Base-by-base conservation (phyloP, 2,329 filamentous ascomycete species). In the Talaromyces albobiverticillius region DNA sequence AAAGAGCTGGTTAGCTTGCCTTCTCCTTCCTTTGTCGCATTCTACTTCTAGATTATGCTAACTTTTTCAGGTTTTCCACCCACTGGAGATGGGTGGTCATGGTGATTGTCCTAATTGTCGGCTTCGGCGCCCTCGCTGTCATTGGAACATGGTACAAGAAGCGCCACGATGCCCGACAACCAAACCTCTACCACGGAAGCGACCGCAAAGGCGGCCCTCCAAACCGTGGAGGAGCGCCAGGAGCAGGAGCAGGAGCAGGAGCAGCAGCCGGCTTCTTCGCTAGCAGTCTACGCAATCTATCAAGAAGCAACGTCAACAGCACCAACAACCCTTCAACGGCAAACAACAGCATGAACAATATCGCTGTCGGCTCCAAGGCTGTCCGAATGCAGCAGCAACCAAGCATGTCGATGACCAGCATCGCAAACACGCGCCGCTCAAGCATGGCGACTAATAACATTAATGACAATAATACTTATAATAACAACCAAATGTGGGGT, bases 41-140 rank as follows among this genome's bases (percentile, higher is more conserved):
- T 29, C 10, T 5, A 29, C 5, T 10, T 6, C 26, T 6, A 29
- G 26, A 29, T 25, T 14, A n/a, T 45, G 25, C 46, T 45, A 16
- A 43, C 31, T 22, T 3, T 25, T 23, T 16, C 57, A 90, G 88
- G 87, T 73, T 89, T 47, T 78, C 80, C 7, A 79, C 76, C 25
- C 89, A 93, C 70, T 90, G 83, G 76, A 80, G 85, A 75, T 95
- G 89, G 89, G 82, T 95, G 43, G 79, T 93, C 58, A 90, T 94
- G 80, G 78, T 94, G 51, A 85, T 90, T 60, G 76, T 93, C 58
- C 79, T 95, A 25, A 79, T 86, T 41, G 76, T 93, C 56, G 86
- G 78, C 51, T 88, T 95, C 57, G 73, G 79, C 13, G 77, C 78
- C 54, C 81, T 90, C 63, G 88, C 86, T 78, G 72, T 87, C 36